Evolutionary conservation across 768 basidiomycete genomes (phyloP).

Genomic region (Mycena leptocephala): DNA sequence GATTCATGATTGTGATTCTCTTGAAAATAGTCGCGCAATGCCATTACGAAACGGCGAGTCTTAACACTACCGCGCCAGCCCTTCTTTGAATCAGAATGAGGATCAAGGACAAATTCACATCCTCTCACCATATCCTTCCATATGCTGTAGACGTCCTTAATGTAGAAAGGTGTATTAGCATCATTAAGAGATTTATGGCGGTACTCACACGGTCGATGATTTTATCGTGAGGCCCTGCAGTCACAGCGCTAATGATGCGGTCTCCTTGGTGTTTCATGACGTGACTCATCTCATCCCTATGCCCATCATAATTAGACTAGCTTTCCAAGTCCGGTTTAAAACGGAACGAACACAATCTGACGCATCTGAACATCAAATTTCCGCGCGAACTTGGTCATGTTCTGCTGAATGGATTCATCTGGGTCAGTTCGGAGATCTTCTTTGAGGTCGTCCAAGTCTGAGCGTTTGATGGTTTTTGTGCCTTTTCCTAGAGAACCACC

Average conservation of each 20-base stretch:
- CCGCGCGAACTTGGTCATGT: conserved; percentile 47
- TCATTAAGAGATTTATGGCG: background rate
- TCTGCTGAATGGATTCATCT: conserved; percentile 45
- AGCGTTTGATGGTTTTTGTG: too few relatives aligned
- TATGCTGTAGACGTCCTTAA: conserved; percentile 18
- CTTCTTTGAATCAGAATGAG: conserved; percentile 34
- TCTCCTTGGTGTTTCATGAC: conserved; percentile 48
- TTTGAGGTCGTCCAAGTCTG: too few relatives aligned
- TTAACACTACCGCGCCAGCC: conserved; percentile 58
- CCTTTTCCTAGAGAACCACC: too few relatives aligned
- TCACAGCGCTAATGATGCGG: conserved; percentile 43
- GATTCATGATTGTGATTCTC: conserved; percentile 26
- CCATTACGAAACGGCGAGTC: conserved; percentile 55
- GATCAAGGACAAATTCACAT: too few relatives aligned
- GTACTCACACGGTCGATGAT: conserved; percentile 25
- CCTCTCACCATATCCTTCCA: conserved; percentile 33
- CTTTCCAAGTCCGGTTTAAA: too few relatives aligned
- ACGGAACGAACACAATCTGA: conserved; percentile 37
- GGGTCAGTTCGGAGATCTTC: too few relatives aligned
- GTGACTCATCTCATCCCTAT: conserved; percentile 41
- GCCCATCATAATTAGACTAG: background rate
- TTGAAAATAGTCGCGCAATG: conserved; percentile 54
- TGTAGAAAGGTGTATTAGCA: background rate
- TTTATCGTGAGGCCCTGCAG: conserved; percentile 25
- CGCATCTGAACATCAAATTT: conserved; percentile 52